A percentile compares a stretch with the other conserved stretches of the same genome.
phyloP scores from a whole-genome alignment of 331 rosid species.

The Arachis monticola region DNA sequence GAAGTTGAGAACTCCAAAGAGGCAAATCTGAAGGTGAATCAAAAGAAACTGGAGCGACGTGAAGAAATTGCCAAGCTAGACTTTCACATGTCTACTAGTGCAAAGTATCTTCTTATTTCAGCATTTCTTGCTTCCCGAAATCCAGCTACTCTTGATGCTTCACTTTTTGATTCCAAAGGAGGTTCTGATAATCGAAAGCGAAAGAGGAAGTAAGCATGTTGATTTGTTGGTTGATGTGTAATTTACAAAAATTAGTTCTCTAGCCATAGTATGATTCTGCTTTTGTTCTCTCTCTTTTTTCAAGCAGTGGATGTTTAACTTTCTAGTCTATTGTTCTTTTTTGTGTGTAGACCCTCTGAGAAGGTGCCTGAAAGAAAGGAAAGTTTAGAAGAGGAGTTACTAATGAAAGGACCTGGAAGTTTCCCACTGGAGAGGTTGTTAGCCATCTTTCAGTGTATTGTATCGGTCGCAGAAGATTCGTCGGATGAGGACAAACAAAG shows the following conservation, averaged over 20 bases:
- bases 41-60: conserved; percentile 48
- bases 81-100: conserved; percentile 85
- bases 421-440: conserved; percentile 90
- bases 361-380: conserved; percentile 76
- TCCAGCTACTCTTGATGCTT: conserved; percentile 95
- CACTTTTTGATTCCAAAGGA: conserved; percentile 84
- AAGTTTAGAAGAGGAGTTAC: conserved; percentile 72
- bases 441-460: conserved; percentile 89
- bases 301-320: background rate
- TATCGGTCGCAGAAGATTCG: conserved; percentile 69
- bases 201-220: conserved; percentile 72
- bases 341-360: conserved; percentile 60
- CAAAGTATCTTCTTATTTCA: conserved; percentile 89
- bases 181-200: conserved; percentile 73
- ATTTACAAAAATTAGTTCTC: background rate
- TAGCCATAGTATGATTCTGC: background rate
- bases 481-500: conserved; percentile 61
- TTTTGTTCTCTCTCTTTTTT: conserved; percentile 16
- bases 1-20: conserved; percentile 54
- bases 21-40: conserved; percentile 54
- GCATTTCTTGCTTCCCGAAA: conserved; percentile 98
- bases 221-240: conserved; percentile 4
- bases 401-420: conserved; percentile 94
- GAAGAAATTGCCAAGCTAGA: conserved; percentile 61
- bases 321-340: conserved; percentile 34